Percentiles rank a stretch among this genome's conserved stretches.
phyloP scores from a whole-genome alignment of 1,284 basidiomycete genomes.

The Coniferiporia weirii region DNA sequence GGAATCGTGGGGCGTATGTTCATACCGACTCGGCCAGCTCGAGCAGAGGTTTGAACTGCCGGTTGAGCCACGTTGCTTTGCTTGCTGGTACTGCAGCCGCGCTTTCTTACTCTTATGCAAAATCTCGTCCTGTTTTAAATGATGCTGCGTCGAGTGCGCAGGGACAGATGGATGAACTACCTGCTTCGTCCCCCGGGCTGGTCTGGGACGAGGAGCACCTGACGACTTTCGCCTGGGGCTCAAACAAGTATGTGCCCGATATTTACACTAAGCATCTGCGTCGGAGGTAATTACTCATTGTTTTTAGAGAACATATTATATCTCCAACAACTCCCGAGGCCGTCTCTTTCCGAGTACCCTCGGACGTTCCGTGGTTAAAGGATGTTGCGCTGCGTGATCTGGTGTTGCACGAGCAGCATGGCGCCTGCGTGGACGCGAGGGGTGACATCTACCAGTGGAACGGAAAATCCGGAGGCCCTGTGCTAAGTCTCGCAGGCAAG shows the following conservation, averaged over 20 bases:
- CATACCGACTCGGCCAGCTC: background rate
- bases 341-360: conserved; percentile 44
- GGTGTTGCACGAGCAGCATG: conserved; percentile 68
- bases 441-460: conserved; percentile 94
- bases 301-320: conserved; percentile 40
- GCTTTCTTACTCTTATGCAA: conserved; percentile 4
- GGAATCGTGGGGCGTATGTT: background rate
- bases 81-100: conserved; percentile 6
- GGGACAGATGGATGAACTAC: background rate
- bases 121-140: conserved; percentile 1
- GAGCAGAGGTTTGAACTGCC: background rate
- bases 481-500: conserved; percentile 64
- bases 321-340: conserved; percentile 32
- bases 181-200: background rate
- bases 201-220: conserved; percentile 25
- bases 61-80: background rate
- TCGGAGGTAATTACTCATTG: conserved; percentile 5
- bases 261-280: background rate
- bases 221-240: conserved; percentile 49
- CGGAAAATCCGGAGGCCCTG: conserved; percentile 51
- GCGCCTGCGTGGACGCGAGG: conserved; percentile 77
- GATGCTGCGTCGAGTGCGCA: background rate
- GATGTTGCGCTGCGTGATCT: conserved; percentile 73
- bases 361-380: conserved; percentile 49
- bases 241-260: conserved; percentile 41